These are phyloP conservation scores for Pseudogymnoascus sp. DNA, from an alignment of 2,329 filamentous ascomycete genomes.

Conservation along the genomic window DNA sequence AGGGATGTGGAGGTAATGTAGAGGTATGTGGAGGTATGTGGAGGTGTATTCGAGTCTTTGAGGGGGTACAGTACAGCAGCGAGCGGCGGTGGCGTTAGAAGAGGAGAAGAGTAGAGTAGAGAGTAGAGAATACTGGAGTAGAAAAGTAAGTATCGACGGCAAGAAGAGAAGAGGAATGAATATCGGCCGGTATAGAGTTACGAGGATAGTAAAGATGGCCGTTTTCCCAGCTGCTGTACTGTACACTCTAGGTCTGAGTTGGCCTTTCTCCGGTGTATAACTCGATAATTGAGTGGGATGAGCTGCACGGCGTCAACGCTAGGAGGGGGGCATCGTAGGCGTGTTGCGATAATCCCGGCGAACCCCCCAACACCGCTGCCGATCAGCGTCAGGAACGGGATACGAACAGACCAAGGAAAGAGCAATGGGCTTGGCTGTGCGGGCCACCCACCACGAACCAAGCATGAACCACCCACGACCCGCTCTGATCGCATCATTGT, in stretches of 20 bases:
- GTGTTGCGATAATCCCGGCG: not conserved
- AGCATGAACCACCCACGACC: not conserved
- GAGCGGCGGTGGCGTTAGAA: not conserved
- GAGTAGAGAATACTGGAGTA: not conserved
- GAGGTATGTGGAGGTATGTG: not conserved
- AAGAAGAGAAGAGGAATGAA: not conserved
- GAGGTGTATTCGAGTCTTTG: not conserved
- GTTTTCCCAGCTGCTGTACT: not conserved
- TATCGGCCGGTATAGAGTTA: not conserved
- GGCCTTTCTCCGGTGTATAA: not conserved
- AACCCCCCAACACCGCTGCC: not conserved
- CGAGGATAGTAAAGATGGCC: not conserved
- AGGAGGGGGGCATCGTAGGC: not conserved
- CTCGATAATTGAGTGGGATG: not conserved
- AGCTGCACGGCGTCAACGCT: not conserved
- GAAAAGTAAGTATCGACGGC: not conserved
- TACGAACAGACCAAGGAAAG: constrained; percentile 3
- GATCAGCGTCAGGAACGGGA: not conserved
- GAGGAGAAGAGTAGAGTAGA: not conserved
- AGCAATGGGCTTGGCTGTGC: not conserved
- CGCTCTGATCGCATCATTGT: constrained; percentile 3
- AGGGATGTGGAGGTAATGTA: not conserved
- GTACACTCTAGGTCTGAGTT: not conserved
- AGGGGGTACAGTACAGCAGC: not conserved
- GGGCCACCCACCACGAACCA: not conserved